Base-by-base conservation (phyloP, 2,329 filamentous ascomycete species). In the Alternaria tenuissima region DNA sequence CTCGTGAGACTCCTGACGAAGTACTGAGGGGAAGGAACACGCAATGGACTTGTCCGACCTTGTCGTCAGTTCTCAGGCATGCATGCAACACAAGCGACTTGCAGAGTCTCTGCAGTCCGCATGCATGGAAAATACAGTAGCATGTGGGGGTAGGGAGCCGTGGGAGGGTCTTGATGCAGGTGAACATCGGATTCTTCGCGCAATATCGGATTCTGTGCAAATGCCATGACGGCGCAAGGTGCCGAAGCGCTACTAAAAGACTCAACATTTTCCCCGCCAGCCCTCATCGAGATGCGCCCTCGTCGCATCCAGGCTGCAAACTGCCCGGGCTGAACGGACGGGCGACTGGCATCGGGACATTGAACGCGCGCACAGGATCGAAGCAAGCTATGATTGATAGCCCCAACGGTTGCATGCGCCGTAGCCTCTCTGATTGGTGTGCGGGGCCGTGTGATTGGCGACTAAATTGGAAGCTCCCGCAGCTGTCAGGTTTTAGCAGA, bases 171-270 rank as follows among this genome's bases (percentile, higher is more conserved):
- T 18, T 39, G 36, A 38, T 55, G 44, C 44, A 30, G 26, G 42
- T 12, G 53, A 51, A 57, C 48, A 61, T 61, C 53, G 58, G 20
- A 60, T 60, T 60, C 53, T 60, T 47, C 34, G 56, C 47, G n/a
- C 41, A 48, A 52, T 53, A 62, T 62, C 44, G 60, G 39, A 55
- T 62, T 62, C 52, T 62, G 6, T 12, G 28, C 9, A 44, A 62
- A 62, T 62, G 52, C 60, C 56, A 62, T 62, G 41, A 51, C 42
- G 56, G 52, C 38, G 32, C 34, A 34, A 30, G 26, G 12, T 53
- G 48, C 58, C 48, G 42, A 55, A 36, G 41, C 18, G 46, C n/a
- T 42, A 39, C 46, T 32, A 24, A 18, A 28, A 42, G 49, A 48
- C 41, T 44, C 57, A 42, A 57, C 24, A 39, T 36, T 47, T 43